These are phyloP conservation scores for Aphanomyces cochlioides DNA, from an alignment of 352 stramenopile species.

Conservation along the genomic window DNA sequence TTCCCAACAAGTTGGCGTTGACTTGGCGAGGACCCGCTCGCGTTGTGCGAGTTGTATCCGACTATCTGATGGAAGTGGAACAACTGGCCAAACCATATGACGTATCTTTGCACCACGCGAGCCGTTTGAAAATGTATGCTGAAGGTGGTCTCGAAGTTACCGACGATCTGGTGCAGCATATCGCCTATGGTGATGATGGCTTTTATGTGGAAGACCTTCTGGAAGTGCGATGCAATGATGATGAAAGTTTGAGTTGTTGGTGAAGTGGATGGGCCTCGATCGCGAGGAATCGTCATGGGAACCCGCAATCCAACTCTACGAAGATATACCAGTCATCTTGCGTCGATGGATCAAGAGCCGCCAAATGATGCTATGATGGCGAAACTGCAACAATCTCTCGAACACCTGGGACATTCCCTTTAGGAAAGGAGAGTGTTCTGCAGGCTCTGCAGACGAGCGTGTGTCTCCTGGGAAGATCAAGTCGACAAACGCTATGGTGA, in stretches of 20 bases:
- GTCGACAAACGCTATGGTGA: too few relatives aligned
- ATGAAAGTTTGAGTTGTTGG: slow-evolving; percentile 24
- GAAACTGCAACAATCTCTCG: neutral
- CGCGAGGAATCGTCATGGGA: slow-evolving; percentile 19
- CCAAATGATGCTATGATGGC: neutral
- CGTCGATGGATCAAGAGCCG: slow-evolving; percentile 24
- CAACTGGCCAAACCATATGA: slow-evolving; percentile 7
- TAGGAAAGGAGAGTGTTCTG: slow-evolving; percentile 21
- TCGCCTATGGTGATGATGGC: slow-evolving; percentile 16
- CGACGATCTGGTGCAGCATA: slow-evolving; percentile 7
- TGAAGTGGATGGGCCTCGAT: slow-evolving; percentile 23
- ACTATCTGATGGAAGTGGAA: slow-evolving; percentile 26
- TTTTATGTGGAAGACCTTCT: slow-evolving; percentile 24
- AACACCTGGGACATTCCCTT: slow-evolving; percentile 10
- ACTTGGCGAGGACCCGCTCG: slow-evolving; percentile 16
- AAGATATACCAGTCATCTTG: slow-evolving; percentile 19
- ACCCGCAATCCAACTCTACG: neutral
- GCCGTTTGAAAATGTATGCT: slow-evolving; percentile 15
- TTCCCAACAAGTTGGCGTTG: slow-evolving; percentile 23
- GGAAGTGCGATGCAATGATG: neutral
- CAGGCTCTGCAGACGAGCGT: neutral
- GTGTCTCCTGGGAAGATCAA: too few relatives aligned
- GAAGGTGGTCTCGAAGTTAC: slow-evolving; percentile 10
- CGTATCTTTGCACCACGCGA: slow-evolving; percentile 13
- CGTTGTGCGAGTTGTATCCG: slow-evolving; percentile 1